Evolutionary conservation across 1,284 basidiomycete species (phyloP).

Genomic region (Ceratobasidium sp.): DNA sequence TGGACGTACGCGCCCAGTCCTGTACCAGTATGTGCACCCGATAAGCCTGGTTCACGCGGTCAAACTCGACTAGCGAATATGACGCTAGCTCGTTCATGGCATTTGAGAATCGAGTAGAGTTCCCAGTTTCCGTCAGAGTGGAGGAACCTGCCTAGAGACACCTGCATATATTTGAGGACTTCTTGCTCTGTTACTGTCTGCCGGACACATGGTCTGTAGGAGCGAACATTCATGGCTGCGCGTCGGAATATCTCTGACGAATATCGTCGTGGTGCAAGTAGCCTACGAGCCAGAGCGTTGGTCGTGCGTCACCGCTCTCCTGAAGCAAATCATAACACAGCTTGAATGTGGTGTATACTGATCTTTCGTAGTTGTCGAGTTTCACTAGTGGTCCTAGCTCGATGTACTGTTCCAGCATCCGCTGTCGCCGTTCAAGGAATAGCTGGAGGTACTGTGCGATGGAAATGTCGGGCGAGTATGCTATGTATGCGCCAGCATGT

Average conservation of each 20-base stretch:
- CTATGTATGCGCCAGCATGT: slow-evolving; percentile 25
- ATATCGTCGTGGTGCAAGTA: slow-evolving; percentile 28
- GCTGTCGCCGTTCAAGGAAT: no score
- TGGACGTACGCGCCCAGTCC: neutral
- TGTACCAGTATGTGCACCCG: neutral
- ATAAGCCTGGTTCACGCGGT: neutral
- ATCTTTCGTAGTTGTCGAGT: slow-evolving; percentile 6
- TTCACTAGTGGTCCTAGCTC: no score
- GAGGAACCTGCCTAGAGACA: no score
- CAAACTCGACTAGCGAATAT: no score
- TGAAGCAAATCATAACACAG: neutral
- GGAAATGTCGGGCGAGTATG: neutral
- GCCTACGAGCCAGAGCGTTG: neutral
- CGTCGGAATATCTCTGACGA: no score
- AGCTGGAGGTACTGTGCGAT: neutral
- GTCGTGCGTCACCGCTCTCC: neutral
- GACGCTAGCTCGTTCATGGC: no score
- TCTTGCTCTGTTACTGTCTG: neutral
- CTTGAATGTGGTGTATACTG: slow-evolving; percentile 11
- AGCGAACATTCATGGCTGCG: no score
- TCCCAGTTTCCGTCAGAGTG: no score
- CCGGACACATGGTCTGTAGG: no score
- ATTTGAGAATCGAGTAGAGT: no score
- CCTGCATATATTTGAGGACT: neutral
- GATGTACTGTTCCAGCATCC: no score